Percentiles rank a stretch among this genome's conserved stretches.
phyloP scores from a whole-genome alignment of 148 eudicot species.

The Talinum fruticosum region DNA sequence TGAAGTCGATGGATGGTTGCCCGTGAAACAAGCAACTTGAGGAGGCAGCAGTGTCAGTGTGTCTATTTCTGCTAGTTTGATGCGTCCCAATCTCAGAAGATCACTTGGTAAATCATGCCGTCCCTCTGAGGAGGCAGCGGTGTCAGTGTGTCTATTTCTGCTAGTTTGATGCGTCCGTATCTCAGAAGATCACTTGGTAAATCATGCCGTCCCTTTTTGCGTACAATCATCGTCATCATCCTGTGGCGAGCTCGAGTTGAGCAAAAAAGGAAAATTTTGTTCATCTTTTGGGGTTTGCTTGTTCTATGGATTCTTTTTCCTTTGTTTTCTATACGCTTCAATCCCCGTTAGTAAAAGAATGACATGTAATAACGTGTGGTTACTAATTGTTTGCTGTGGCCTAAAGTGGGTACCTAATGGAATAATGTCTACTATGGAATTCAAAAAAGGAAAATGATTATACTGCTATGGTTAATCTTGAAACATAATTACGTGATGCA shows the following conservation, averaged over 20 bases:
- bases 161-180: neutral
- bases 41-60: neutral
- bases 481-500: too few relatives aligned
- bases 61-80: neutral
- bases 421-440: too few relatives aligned
- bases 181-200: neutral
- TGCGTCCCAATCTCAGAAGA: neutral
- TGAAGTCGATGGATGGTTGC: neutral
- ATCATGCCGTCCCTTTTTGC: neutral
- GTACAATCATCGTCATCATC: neutral
- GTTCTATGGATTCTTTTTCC: neutral
- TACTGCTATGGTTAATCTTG: too few relatives aligned
- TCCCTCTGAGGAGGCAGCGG: neutral
- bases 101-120: neutral
- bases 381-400: neutral
- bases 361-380: neutral
- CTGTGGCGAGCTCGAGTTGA: neutral
- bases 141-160: neutral
- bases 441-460: too few relatives aligned
- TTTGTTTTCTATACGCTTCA: neutral
- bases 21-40: neutral
- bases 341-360: neutral
- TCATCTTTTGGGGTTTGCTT: neutral
- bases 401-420: neutral
- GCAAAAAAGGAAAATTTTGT: neutral